Evolutionary conservation across 2,329 filamentous ascomycete species (phyloP), one percentile per base, ranked within the genome.

Genomic region (Setomelanomma holmii): DNA sequence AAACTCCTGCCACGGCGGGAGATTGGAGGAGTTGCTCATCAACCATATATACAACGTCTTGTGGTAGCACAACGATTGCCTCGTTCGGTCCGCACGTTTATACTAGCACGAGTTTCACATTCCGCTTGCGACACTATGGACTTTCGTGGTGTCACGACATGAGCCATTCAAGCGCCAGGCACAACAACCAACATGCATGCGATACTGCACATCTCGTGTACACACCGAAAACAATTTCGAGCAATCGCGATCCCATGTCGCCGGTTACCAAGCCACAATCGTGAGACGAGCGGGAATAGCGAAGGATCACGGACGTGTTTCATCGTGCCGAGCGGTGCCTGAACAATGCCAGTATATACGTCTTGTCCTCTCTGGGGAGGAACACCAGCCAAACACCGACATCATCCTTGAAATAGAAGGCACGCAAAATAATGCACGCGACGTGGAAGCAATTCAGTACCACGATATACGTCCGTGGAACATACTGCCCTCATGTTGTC

Each of bases 281-380:
- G 49, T 64, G 56, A 60, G 53, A 63, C 59, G 53, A 58, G 56
- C 60, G 52, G 56, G 59, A 56, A 56, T 58, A 59, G 51, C 49
- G 36, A 55, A 40, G 47, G 52, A 38, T 50, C 57, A 59, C 56
- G 49, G 46, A 60, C 54, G 14, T 45, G 59, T 66, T 64, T 66
- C 61, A 66, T 58, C 54, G 35, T 57, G 54, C 56, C 60, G 58
- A 58, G 53, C 50, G 48, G 46, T 52, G 45, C 45, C 45, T 42
- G 40, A 36, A 49, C n/a, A 42, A 56, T 53, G 58, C 55, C 41
- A 23, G 36, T 38, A 8, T 33, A 23, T 53, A 51, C 54, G 60
- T 50, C 56, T 58, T 49, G 45, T 50, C 27, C 54, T n/a, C 33
- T 43, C 47, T 34, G 38, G 49, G 51, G 44, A 47, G 38, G 22